A percentile compares a stretch with the other conserved stretches of the same genome.
These are phyloP conservation scores for Metroxylon sagu DNA, from an alignment of 176 grass and related monocot genomes.

Conservation along the genomic window DNA sequence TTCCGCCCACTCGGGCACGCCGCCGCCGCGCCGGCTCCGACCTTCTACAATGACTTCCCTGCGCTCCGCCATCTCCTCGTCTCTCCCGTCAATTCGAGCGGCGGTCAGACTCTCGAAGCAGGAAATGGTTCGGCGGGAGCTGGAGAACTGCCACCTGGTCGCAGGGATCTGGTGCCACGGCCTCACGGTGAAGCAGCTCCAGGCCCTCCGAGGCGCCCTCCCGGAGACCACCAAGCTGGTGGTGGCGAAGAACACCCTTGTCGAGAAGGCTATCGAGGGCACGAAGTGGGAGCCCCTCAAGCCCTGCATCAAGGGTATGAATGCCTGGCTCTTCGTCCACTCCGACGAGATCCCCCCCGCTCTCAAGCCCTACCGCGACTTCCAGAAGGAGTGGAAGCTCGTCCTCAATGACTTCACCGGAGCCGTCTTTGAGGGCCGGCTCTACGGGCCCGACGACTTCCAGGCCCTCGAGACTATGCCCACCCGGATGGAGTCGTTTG, in stretches of 20 bases:
- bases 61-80: slow-evolving; percentile 13
- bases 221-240: slow-evolving; percentile 58
- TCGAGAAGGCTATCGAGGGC: slow-evolving; percentile 87
- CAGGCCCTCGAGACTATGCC: slow-evolving; percentile 89
- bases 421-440: slow-evolving; percentile 81
- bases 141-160: slow-evolving; percentile 81
- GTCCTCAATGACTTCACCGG: slow-evolving; percentile 80
- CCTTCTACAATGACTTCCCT: background rate
- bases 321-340: slow-evolving; percentile 92
- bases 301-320: slow-evolving; percentile 93
- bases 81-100: slow-evolving; percentile 43
- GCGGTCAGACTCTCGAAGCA: slow-evolving; percentile 56
- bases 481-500: slow-evolving; percentile 64
- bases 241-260: slow-evolving; percentile 80
- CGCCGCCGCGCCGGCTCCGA: too few species aligned
- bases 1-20: too few species aligned
- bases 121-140: slow-evolving; percentile 69
- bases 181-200: slow-evolving; percentile 80
- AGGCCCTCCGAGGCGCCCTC: slow-evolving; percentile 58
- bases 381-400: slow-evolving; percentile 83
- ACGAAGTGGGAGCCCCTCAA: slow-evolving; percentile 71
- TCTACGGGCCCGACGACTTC: slow-evolving; percentile 76
- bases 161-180: slow-evolving; percentile 89
- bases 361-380: slow-evolving; percentile 67
- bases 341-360: slow-evolving; percentile 82